phyloP scores from a whole-genome alignment of 176 grass and related monocot species.

The Ampelocalamus luodianensis region DNA sequence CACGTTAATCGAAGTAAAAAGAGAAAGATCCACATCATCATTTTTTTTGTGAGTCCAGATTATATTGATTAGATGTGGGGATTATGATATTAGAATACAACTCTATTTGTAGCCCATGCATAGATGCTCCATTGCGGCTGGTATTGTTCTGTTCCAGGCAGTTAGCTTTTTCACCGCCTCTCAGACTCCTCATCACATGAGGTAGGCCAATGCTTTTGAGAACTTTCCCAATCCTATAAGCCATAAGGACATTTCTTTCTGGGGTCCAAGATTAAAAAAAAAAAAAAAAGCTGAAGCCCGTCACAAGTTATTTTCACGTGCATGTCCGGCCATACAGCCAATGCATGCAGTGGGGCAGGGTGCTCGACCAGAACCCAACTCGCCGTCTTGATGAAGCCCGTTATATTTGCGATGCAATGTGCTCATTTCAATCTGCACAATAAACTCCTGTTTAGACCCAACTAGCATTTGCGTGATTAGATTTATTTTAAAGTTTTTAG shows the following conservation, averaged over 20 bases:
- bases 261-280: neutral
- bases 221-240: slow-evolving; percentile 15
- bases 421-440: neutral
- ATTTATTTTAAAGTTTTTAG: too few species aligned
- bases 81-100: too few species aligned
- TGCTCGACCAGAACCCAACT: neutral
- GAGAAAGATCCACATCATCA: too few species aligned
- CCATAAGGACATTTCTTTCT: neutral
- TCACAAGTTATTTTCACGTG: slow-evolving; percentile 34
- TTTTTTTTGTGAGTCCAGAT: too few species aligned
- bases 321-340: slow-evolving; percentile 21
- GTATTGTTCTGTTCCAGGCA: neutral
- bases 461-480: too few species aligned
- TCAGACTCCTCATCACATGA: slow-evolving; percentile 38
- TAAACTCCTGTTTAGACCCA: neutral
- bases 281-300: slow-evolving; percentile 24
- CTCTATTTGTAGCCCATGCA: too few species aligned
- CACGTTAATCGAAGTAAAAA: too few species aligned
- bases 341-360: neutral
- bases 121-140: neutral
- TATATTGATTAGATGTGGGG: too few species aligned
- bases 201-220: slow-evolving; percentile 33
- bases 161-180: slow-evolving; percentile 27
- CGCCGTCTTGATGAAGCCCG: neutral
- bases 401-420: neutral